These are phyloP conservation scores for Fusarium sp. DNA, from an alignment of 2,329 filamentous ascomycete species.

Conservation along the genomic window DNA sequence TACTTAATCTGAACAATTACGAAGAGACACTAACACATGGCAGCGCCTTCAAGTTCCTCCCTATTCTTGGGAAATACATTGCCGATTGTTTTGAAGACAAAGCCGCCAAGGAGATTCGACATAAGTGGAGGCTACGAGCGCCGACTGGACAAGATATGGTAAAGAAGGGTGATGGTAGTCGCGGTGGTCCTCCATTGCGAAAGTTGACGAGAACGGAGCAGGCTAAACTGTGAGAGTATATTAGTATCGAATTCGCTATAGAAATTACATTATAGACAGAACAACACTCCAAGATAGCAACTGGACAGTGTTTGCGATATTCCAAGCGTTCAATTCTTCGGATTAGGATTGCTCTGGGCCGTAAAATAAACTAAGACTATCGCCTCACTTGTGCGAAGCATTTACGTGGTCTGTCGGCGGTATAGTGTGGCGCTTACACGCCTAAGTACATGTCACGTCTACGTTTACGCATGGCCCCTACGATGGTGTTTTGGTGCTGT, in stretches of 20 bases:
- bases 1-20: rapidly evolving
- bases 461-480: constrained; percentile 45
- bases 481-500: constrained; percentile 40
- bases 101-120: constrained; percentile 44
- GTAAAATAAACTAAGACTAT: background rate
- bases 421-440: background rate
- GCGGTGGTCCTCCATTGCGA: constrained; percentile 49
- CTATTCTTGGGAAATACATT: constrained; percentile 41
- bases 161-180: constrained; percentile 50
- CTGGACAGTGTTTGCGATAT: background rate
- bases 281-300: background rate
- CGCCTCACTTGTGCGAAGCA: background rate
- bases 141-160: constrained; percentile 12
- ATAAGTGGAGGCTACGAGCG: constrained; percentile 50
- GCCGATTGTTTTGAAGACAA: constrained; percentile 53
- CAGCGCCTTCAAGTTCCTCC: constrained; percentile 44
- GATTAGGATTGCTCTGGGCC: no score
- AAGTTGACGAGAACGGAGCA: constrained; percentile 46
- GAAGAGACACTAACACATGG: background rate
- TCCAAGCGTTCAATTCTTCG: background rate
- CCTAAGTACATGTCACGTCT: constrained; percentile 33
- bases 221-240: constrained; percentile 42
- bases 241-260: background rate
- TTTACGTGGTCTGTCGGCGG: background rate
- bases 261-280: background rate